These are phyloP conservation scores for Zancudomyces culisetae DNA, from an alignment of 371 early-diverging fungal species.

Conservation along the genomic window DNA sequence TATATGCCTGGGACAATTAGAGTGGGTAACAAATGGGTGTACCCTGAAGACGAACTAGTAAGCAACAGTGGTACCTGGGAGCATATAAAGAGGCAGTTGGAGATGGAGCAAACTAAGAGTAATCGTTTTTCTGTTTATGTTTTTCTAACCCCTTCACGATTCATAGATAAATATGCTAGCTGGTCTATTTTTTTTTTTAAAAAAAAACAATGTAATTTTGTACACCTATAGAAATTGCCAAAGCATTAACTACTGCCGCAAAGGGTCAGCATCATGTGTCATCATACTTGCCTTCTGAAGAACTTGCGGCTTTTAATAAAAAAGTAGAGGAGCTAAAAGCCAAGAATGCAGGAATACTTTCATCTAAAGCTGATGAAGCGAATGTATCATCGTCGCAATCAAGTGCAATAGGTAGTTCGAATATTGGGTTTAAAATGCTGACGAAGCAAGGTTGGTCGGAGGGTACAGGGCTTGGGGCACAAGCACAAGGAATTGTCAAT, in stretches of 20 bases:
- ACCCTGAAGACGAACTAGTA: constrained; percentile 17
- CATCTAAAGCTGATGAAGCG: background rate
- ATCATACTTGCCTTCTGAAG: constrained; percentile 12
- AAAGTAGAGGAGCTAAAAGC: constrained; percentile 13
- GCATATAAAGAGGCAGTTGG: constrained; percentile 14
- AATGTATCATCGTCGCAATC: background rate
- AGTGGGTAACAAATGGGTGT: constrained; percentile 16
- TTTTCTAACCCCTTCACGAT: background rate
- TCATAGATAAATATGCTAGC: no score
- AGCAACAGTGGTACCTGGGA: constrained; percentile 13
- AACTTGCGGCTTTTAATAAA: constrained; percentile 12
- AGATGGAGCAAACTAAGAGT: constrained; percentile 18
- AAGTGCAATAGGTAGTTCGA: constrained; percentile 8
- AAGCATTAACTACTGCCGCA: constrained; percentile 9
- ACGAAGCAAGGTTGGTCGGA: constrained; percentile 19
- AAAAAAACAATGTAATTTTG: background rate
- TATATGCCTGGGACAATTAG: constrained; percentile 17
- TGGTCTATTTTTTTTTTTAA: no score
- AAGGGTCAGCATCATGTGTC: constrained; percentile 16
- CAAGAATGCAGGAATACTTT: constrained; percentile 5
- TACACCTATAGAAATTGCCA: constrained; percentile 7
- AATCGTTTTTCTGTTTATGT: constrained; percentile 1
- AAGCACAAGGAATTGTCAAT: constrained; percentile 10
- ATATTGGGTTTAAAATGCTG: constrained; percentile 17
- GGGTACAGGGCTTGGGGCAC: constrained; percentile 10